Base-by-base conservation (phyloP, 495 filamentous ascomycete species). In the Xylaria telfairii region DNA sequence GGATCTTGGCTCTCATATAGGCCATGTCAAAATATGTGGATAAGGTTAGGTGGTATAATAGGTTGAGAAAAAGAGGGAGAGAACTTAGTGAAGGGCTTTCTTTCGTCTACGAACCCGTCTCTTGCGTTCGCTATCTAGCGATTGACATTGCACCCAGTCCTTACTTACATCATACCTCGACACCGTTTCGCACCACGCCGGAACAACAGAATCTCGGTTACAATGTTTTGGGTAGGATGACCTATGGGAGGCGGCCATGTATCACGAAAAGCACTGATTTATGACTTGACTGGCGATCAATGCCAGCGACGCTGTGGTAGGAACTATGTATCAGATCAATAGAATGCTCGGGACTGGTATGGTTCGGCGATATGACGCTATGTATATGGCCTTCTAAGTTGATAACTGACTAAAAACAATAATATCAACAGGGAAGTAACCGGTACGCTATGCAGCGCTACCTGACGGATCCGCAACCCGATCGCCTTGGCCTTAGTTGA, bases 241-340 rank as follows among this genome's bases (percentile, higher is more conserved):
- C 62, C 44, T 49, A 51, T 32, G 37, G 44, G 15, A 49, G 28
- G 8, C 28, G 30, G 42, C 42, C 64, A 53, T 41, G 47, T 54
- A 66, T 66, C 24, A 66, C 12, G 34, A 47, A 66, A 54, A 37
- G 47, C 32, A 42, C n/a, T 41, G 47, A 4, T n/a, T 54, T 24
- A 42, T 51, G 10, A 54, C 47, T 21, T 12, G 47, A 54, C 46
- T 53, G n/a, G 32, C 32, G 15, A 24, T 54, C 47, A 30, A 41
- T 54, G 34, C 47, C 46, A 42, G 30, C 24, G 10, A 65, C 39
- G 32, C 3, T 30, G 8, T 24, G 24, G 19, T 51, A 39, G 61
- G 37, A 44, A 65, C 24, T 24, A 49, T 19, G 37, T 49, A 37
- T 30, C 62, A 65, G 13, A 56, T 42, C 21, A 4, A 54, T 39